A percentile compares a stretch with the other conserved stretches of the same genome.
Conservation (phyloP, 208 protist species). For the Trypanosoma mega region DNA sequence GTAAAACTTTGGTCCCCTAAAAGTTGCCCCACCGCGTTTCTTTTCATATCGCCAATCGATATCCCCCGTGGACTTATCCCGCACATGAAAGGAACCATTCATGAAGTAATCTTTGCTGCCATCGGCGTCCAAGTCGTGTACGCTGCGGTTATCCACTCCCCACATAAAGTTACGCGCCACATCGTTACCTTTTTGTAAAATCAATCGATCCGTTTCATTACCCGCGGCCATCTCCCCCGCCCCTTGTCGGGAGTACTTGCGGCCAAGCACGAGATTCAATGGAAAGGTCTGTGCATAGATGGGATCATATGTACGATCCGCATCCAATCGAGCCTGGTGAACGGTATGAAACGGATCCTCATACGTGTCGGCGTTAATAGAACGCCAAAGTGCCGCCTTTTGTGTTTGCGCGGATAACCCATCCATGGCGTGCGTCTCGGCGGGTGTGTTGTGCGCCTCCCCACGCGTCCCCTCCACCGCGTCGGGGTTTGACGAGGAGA, state of each 20-base stretch:
- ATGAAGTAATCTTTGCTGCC: slow-evolving; percentile 76
- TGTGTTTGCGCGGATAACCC: too few relatives aligned
- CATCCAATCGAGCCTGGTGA: slow-evolving; percentile 87
- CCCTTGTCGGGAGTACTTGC: slow-evolving; percentile 62
- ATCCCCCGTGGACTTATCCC: slow-evolving; percentile 73
- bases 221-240: slow-evolving; percentile 67
- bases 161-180: slow-evolving; percentile 46
- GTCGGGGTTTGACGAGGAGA: too few relatives aligned
- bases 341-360: slow-evolving; percentile 73
- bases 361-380: slow-evolving; percentile 64
- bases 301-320: slow-evolving; percentile 59
- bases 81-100: slow-evolving; percentile 63
- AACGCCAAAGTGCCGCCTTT: slow-evolving; percentile 56
- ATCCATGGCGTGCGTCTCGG: too few relatives aligned
- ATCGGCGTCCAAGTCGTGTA: slow-evolving; percentile 78
- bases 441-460: too few relatives aligned
- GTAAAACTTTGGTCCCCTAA: slow-evolving; percentile 78
- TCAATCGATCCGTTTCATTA: slow-evolving; percentile 64
- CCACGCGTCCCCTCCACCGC: too few relatives aligned
- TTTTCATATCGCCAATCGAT: slow-evolving; percentile 88
- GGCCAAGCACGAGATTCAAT: slow-evolving; percentile 57
- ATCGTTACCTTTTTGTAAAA: slow-evolving; percentile 49
- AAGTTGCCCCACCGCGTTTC: slow-evolving; percentile 64
- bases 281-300: slow-evolving; percentile 54
- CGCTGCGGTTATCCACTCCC: slow-evolving; percentile 44